A percentile compares a stretch with the other conserved stretches of the same genome.
phyloP scores from a whole-genome alignment of 2,329 filamentous ascomycete genomes.

The Bretziella fagacearum region DNA sequence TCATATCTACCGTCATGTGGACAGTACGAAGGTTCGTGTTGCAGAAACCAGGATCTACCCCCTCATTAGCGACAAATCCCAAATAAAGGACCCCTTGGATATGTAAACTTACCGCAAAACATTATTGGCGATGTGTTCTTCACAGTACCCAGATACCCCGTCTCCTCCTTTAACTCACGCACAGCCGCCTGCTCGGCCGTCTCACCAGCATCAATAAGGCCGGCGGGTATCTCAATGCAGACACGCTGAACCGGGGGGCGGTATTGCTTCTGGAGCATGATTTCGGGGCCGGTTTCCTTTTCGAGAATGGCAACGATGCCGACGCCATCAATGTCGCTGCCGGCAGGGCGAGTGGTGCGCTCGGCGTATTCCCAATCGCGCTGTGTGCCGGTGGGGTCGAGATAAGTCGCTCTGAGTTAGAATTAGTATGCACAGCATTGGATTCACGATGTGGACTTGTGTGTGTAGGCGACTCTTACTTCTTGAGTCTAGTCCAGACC shows the following conservation, averaged over 20 bases:
- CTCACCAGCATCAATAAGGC: constrained; percentile 45
- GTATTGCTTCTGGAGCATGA: constrained; percentile 51
- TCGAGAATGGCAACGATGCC: constrained; percentile 55
- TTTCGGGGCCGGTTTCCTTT: constrained; percentile 34
- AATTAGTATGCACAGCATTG: neutral
- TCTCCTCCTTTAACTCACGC: constrained; percentile 49
- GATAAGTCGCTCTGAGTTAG: constrained; percentile 39
- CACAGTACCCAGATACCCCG: constrained; percentile 42
- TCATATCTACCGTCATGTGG: constrained; percentile 56
- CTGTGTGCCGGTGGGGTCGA: constrained; percentile 39
- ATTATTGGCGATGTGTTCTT: constrained; percentile 46
- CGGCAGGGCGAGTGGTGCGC: constrained; percentile 47
- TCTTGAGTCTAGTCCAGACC: constrained; percentile 41
- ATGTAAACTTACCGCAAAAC: constrained; percentile 33
- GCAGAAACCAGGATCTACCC: constrained; percentile 42
- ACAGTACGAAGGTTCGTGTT: constrained; percentile 53
- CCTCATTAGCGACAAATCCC: neutral
- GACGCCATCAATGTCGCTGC: constrained; percentile 50
- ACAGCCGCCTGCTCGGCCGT: constrained; percentile 43
- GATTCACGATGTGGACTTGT: neutral
- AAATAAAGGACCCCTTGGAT: too few species aligned
- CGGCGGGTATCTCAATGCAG: constrained; percentile 47
- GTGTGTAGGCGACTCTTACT: constrained; percentile 26
- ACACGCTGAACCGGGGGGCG: constrained; percentile 43
- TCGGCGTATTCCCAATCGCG: constrained; percentile 59